Conservation (phyloP, 2,329 filamentous ascomycete species). For the Ambrosiella cleistominuta region DNA sequence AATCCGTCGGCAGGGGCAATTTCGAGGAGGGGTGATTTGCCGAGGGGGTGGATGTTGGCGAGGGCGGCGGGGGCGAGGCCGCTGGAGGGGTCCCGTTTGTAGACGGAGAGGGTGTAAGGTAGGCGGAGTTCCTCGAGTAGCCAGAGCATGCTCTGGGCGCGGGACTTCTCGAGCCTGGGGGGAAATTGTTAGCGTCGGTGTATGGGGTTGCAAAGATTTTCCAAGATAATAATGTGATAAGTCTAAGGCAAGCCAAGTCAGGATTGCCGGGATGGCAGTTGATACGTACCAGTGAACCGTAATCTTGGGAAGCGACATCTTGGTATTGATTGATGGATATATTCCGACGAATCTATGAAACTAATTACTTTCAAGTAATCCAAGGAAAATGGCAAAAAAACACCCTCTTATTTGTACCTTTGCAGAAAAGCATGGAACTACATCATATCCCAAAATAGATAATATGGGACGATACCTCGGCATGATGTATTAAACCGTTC, state of each 20-base stretch:
- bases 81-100: slow-evolving; percentile 46
- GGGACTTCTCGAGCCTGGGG: slow-evolving; percentile 62
- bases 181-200: background rate
- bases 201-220: background rate
- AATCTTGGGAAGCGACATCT: slow-evolving; percentile 26
- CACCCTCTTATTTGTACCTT: no score
- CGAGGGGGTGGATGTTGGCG: slow-evolving; percentile 63
- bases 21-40: slow-evolving; percentile 67
- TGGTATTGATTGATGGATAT: background rate
- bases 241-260: background rate
- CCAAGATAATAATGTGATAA: background rate
- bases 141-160: slow-evolving; percentile 70
- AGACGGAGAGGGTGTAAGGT: slow-evolving; percentile 63
- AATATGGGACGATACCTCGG: background rate
- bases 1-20: slow-evolving; percentile 26
- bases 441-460: no score
- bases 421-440: no score
- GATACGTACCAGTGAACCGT: slow-evolving; percentile 23
- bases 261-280: background rate
- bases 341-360: background rate
- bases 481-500: background rate
- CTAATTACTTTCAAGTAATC: background rate
- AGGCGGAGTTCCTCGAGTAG: slow-evolving; percentile 68
- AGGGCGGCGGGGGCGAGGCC: slow-evolving; percentile 60
- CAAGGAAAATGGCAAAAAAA: background rate